A percentile compares a stretch with the other conserved stretches of the same genome.
phyloP scores from a whole-genome alignment of 2,329 filamentous ascomycete genomes.

The Emergomyces orientalis region DNA sequence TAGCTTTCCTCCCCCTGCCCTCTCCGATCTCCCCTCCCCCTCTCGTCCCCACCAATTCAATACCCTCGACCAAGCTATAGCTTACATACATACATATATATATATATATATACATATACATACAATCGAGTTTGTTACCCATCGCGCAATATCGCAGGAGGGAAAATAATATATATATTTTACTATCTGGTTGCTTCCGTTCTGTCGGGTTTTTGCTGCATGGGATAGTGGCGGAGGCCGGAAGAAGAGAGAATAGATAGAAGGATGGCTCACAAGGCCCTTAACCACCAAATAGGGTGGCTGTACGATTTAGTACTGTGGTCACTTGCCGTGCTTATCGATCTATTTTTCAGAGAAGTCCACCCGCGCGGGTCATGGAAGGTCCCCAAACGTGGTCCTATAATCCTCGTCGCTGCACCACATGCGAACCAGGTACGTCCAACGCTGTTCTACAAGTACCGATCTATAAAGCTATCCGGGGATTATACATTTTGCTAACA shows the following conservation, averaged over 20 bases:
- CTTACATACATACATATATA: background rate
- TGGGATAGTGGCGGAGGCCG: background rate
- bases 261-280: slow-evolving; percentile 29
- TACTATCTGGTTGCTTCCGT: background rate
- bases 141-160: background rate
- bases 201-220: background rate
- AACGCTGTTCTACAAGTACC: background rate
- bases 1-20: background rate
- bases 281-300: slow-evolving; percentile 41
- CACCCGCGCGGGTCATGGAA: slow-evolving; percentile 93
- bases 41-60: background rate
- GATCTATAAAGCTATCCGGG: background rate
- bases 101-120: background rate
- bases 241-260: background rate
- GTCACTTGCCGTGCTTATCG: slow-evolving; percentile 59
- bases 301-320: slow-evolving; percentile 43
- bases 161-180: background rate
- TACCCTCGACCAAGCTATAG: background rate
- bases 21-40: background rate
- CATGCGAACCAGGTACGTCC: slow-evolving; percentile 80
- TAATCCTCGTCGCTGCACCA: slow-evolving; percentile 92
- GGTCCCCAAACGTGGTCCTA: slow-evolving; percentile 75
- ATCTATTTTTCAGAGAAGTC: slow-evolving; percentile 97
- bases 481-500: slow-evolving; percentile 1
- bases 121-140: background rate